Percentiles rank a stretch among this genome's conserved stretches.
These are phyloP conservation scores for Aureobasidium sp. DNA, from an alignment of 2,329 filamentous ascomycete species.

Conservation along the genomic window DNA sequence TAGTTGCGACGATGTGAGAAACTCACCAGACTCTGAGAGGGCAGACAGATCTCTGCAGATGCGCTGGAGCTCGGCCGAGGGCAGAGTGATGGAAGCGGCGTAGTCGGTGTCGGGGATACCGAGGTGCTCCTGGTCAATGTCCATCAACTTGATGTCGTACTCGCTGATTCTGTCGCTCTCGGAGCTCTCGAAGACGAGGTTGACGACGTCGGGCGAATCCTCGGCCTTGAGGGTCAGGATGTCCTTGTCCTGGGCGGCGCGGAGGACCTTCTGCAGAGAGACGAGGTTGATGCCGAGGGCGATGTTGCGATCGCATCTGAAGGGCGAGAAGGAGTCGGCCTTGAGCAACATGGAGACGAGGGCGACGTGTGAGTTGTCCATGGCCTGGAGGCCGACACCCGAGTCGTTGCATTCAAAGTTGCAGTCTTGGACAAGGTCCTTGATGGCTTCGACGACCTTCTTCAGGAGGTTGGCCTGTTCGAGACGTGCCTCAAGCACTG, in stretches of 20 bases:
- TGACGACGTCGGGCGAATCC: constrained; percentile 90
- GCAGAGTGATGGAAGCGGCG: constrained; percentile 82
- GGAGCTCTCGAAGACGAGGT: constrained; percentile 87
- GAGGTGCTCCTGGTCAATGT: constrained; percentile 98
- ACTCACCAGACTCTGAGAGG: constrained; percentile 88
- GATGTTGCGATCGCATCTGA: constrained; percentile 98
- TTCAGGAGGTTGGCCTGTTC: constrained; percentile 91
- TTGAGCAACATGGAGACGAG: constrained; percentile 98
- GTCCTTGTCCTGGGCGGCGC: constrained; percentile 88
- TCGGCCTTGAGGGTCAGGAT: constrained; percentile 95
- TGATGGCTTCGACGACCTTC: constrained; percentile 98
- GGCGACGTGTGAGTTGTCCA: constrained; percentile 99
- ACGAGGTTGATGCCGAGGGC: constrained; percentile 94
- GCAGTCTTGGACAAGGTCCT: constrained; percentile 98
- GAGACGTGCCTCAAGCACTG: constrained; percentile 94
- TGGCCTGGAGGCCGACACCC: constrained; percentile 93
- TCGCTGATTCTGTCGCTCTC: constrained; percentile 88
- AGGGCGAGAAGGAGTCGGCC: constrained; percentile 87
- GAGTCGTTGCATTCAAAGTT: constrained; percentile 99
- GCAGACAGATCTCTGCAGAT: constrained; percentile 89
- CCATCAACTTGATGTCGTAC: constrained; percentile 99
- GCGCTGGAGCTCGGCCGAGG: constrained; percentile 79
- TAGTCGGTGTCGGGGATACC: constrained; percentile 99
- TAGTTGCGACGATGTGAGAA: not conserved
- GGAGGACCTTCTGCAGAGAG: constrained; percentile 94